Conservation (phyloP, 805 yeast species). For the Danielia oregonensis region DNA sequence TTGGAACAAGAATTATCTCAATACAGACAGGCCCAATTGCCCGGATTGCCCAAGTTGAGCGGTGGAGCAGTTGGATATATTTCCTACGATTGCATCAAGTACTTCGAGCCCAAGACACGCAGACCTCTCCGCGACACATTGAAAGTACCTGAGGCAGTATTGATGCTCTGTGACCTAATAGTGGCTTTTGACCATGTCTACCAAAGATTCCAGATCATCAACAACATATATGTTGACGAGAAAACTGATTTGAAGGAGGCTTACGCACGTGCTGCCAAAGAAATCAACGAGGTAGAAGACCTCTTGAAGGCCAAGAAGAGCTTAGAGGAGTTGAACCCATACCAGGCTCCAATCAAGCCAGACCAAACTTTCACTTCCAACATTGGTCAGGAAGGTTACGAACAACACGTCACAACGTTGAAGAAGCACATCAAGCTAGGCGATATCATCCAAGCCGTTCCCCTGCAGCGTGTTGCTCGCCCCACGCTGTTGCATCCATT, state of each 20-base stretch:
- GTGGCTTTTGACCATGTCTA: conserved; percentile 93
- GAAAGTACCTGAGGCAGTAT: conserved; percentile 83
- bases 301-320: conserved; percentile 45
- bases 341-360: conserved; percentile 67
- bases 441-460: conserved; percentile 96
- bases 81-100: conserved; percentile 93
- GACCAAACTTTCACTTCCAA: conserved; percentile 77
- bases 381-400: conserved; percentile 92
- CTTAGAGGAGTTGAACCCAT: conserved; percentile 54
- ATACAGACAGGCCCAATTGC: conserved; percentile 67
- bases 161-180: conserved; percentile 88
- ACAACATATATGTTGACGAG: conserved; percentile 57
- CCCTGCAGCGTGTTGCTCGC: conserved; percentile 94
- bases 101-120: conserved; percentile 90
- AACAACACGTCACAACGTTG: conserved; percentile 67
- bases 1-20: conserved; percentile 70
- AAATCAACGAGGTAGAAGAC: conserved; percentile 54
- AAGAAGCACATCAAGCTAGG: conserved; percentile 84
- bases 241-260: conserved; percentile 33
- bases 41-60: conserved; percentile 77
- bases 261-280: conserved; percentile 50
- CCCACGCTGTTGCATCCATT: conserved; percentile 95
- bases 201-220: conserved; percentile 87
- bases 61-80: conserved; percentile 98
- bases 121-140: conserved; percentile 73